phyloP scores from a whole-genome alignment of 2,329 filamentous ascomycete species.

The Chaetomiaceae sp. region DNA sequence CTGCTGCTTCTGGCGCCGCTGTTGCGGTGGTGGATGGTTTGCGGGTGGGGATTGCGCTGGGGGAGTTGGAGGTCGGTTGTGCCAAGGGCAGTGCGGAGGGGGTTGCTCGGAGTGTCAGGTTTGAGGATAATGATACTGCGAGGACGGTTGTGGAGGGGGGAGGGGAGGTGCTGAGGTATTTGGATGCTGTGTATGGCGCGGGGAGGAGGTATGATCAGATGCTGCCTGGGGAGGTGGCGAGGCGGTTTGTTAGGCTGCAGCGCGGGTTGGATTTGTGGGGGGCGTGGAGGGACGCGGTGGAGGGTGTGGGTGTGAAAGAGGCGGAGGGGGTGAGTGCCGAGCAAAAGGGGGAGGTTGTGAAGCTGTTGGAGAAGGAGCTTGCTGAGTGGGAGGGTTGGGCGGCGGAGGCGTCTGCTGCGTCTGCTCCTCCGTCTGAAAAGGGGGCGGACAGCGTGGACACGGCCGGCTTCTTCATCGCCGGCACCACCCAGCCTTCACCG shows the following conservation, averaged over 20 bases:
- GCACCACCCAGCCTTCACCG: slow-evolving; percentile 35
- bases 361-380: slow-evolving; percentile 26
- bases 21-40: slow-evolving; percentile 37
- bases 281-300: slow-evolving; percentile 29
- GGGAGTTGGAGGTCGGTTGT: slow-evolving; percentile 43
- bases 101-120: slow-evolving; percentile 37
- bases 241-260: slow-evolving; percentile 40
- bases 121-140: slow-evolving; percentile 49
- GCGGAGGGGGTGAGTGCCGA: slow-evolving; percentile 2
- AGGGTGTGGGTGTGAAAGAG: slow-evolving; percentile 9
- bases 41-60: slow-evolving; percentile 47
- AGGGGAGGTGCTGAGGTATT: slow-evolving; percentile 53
- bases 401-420: slow-evolving; percentile 26
- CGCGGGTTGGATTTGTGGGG: slow-evolving; percentile 36
- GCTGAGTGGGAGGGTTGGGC: slow-evolving; percentile 38
- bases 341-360: neutral
- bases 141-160: slow-evolving; percentile 47
- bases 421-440: slow-evolving; percentile 2
- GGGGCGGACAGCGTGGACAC: slow-evolving; percentile 17
- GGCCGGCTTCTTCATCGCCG: slow-evolving; percentile 40
- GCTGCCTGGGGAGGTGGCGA: slow-evolving; percentile 32
- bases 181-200: slow-evolving; percentile 49
- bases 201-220: slow-evolving; percentile 27
- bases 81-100: slow-evolving; percentile 38
- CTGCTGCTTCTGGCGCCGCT: neutral